A percentile compares a stretch with the other conserved stretches of the same genome.
phyloP scores from a whole-genome alignment of 129 eudicot genomes.

The Heracleum sosnowskyi region DNA sequence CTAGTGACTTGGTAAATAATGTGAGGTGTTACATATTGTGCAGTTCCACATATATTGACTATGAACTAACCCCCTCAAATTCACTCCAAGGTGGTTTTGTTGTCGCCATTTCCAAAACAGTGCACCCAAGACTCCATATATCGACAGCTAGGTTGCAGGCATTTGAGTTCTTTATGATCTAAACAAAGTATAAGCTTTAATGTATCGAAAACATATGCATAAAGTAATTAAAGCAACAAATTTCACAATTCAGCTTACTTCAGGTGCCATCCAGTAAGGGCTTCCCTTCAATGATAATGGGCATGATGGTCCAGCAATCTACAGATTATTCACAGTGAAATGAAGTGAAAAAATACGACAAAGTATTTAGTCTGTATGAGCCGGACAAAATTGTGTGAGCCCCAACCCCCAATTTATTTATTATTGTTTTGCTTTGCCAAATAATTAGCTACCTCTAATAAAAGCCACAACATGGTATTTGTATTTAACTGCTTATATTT shows the following conservation, averaged over 20 bases:
- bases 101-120: conserved; percentile 82
- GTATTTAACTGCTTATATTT: background rate
- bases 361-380: background rate
- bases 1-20: background rate
- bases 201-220: background rate
- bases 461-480: background rate
- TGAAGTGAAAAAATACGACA: background rate
- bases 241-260: conserved; percentile 25
- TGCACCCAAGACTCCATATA: conserved; percentile 94
- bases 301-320: conserved; percentile 50
- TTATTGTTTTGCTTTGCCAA: background rate
- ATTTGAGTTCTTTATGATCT: conserved; percentile 58
- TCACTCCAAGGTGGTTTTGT: conserved; percentile 88
- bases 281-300: conserved; percentile 69
- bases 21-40: background rate
- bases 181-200: conserved; percentile 6
- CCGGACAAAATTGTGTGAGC: background rate
- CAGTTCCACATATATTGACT: background rate
- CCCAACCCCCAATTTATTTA: background rate
- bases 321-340: conserved; percentile 15
- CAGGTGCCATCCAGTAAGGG: conserved; percentile 77
- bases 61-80: conserved; percentile 74
- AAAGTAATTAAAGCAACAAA: background rate
- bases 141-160: conserved; percentile 80
- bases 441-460: background rate